These are phyloP conservation scores for Beauveria sp. DNA, from an alignment of 2,329 filamentous ascomycete genomes.

Conservation along the genomic window DNA sequence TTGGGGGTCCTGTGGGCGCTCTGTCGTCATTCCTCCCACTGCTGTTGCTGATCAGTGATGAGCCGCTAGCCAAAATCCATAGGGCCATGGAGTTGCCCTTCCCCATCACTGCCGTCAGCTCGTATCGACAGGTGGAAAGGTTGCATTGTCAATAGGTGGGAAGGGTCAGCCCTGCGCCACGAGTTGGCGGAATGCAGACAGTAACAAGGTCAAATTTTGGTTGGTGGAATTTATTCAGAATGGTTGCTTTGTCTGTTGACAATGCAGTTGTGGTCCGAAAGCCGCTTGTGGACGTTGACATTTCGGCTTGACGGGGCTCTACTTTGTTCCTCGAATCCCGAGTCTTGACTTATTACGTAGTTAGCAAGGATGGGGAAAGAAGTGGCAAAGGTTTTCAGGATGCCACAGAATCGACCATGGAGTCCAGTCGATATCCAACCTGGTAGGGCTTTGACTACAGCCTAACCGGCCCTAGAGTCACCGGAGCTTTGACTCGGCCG, in stretches of 20 bases:
- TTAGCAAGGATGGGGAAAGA: no score
- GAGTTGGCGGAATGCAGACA: neutral
- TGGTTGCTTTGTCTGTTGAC: neutral
- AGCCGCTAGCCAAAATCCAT: neutral
- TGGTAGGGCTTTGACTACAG: no score
- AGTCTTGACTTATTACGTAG: no score
- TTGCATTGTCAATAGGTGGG: no score
- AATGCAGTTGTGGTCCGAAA: neutral
- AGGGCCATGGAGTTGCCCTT: neutral
- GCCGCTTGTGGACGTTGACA: no score
- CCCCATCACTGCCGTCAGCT: neutral
- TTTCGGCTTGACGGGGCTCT: no score
- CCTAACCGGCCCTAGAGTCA: no score
- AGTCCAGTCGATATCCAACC: no score
- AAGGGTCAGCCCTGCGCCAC: neutral
- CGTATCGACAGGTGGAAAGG: neutral
- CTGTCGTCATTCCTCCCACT: neutral
- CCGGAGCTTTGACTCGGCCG: no score
- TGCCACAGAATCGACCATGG: no score
- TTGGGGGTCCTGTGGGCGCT: neutral
- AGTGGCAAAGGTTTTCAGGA: no score
- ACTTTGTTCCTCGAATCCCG: no score
- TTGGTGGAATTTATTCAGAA: neutral
- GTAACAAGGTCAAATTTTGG: neutral
- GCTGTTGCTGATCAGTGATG: neutral